Evolutionary conservation across 164 flowering plant genomes (phyloP), one percentile per base, ranked within the genome.

Genomic region (Chimonanthus salicifolius): DNA sequence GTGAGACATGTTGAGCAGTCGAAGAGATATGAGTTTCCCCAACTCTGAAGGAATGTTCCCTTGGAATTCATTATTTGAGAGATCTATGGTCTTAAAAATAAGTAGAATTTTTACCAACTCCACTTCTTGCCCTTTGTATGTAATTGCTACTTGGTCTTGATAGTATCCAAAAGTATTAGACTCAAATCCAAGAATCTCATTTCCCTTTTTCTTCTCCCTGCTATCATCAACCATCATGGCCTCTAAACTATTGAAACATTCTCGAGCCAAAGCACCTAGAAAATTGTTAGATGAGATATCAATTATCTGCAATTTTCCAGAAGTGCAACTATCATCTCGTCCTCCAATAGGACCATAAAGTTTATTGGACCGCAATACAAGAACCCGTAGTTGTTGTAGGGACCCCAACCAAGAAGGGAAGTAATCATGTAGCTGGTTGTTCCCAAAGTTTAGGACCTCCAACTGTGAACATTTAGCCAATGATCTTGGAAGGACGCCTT

Each of bases 1-100:
- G 0, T 33, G 33, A 33, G 33, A 33, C 33, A 33, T 33, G 33
- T 33, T 33, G 33, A 33, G 33, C 33, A 33, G 33, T 1, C 33
- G 33, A 33, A 33, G 33, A 33, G 83, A 71, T 2, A 21, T 78
- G 49, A 89, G 76, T 0, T 75, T 3, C 50, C 86, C 88, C 0
- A 87, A 3, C 16, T 9, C 77, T n/a, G 72, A 58, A 21, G 94
- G 94, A 51, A 89, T 82, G 2, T 11, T n/a, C 13, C 90, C 91
- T 3, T 74, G 49, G 60, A 89, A 81, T 0, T 49, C 49, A 54
- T 54, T 20, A 20, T 20, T 20, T 20, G 21, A 20, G 21, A 20
- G 21, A 20, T 20, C 21, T 8, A 54, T 54, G 58, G 58, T 10
- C 15, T 3, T 5, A 54, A 54, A 16, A 16, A 54, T 54, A 4